Conservation (phyloP, 768 basidiomycete genomes). For the Dentipellis fragilis region DNA sequence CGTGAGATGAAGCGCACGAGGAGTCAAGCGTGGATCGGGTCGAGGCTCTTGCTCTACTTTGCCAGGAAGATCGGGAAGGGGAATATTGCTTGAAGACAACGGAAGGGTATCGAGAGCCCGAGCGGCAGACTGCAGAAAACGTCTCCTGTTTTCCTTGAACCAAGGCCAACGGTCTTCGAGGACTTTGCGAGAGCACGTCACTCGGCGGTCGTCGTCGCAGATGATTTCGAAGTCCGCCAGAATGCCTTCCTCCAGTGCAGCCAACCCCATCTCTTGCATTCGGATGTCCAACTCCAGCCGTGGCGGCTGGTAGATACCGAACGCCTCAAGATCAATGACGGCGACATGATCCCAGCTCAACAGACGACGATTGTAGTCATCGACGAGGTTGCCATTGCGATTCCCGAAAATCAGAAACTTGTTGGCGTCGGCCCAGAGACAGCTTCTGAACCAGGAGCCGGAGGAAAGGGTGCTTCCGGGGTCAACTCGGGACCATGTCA, state of each 20-base stretch:
- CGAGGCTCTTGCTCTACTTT: constrained; percentile 38
- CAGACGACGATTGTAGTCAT: constrained; percentile 86
- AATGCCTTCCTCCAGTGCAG: constrained; percentile 69
- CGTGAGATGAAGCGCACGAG: constrained; percentile 70
- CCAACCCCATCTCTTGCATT: constrained; percentile 80
- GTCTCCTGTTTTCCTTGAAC: constrained; percentile 68
- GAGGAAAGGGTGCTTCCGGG: constrained; percentile 75
- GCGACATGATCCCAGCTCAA: constrained; percentile 90
- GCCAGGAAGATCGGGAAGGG: constrained; percentile 50
- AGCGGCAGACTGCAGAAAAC: constrained; percentile 48
- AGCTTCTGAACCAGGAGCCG: constrained; percentile 94
- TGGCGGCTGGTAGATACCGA: constrained; percentile 91
- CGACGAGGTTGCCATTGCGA: constrained; percentile 74
- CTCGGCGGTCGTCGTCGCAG: constrained; percentile 80
- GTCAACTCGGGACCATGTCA: constrained; percentile 85
- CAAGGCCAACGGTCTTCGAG: constrained; percentile 92
- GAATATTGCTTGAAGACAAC: constrained; percentile 47
- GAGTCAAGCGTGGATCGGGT: constrained; percentile 72
- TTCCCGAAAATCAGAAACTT: constrained; percentile 90
- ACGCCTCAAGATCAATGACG: constrained; percentile 85
- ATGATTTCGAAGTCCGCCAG: constrained; percentile 89
- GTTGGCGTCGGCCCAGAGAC: constrained; percentile 77
- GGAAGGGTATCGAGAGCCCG: constrained; percentile 51
- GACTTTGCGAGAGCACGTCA: constrained; percentile 75
- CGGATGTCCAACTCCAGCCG: constrained; percentile 49